A percentile compares a stretch with the other conserved stretches of the same genome.
Evolutionary conservation across 805 yeast species (phyloP).

Genomic region (Zygosaccharomyces rouxii): DNA sequence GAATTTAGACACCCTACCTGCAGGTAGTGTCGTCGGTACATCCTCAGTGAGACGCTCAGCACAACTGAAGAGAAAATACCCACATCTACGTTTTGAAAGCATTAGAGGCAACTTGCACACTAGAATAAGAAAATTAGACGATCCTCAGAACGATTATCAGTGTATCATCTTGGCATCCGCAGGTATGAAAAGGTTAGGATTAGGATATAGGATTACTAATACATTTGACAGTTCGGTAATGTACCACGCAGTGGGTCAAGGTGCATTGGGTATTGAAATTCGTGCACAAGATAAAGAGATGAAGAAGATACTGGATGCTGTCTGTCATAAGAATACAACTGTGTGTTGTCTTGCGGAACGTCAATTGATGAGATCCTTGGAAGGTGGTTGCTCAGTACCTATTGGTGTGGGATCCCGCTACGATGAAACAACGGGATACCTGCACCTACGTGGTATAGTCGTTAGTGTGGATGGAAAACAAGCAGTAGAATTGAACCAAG

Average conservation of each 20-base stretch:
- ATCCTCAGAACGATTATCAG: conserved; percentile 52
- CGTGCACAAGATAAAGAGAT: conserved; percentile 61
- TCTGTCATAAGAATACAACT: conserved; percentile 63
- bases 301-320: conserved; percentile 52
- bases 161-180: conserved; percentile 91
- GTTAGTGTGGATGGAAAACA: conserved; percentile 79
- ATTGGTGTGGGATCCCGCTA: conserved; percentile 77
- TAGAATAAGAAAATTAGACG: conserved; percentile 76
- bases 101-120: conserved; percentile 85
- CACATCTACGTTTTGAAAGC: conserved; percentile 71
- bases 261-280: conserved; percentile 92
- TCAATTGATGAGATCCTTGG: conserved; percentile 76
- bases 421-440: conserved; percentile 41
- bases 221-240: conserved; percentile 68
- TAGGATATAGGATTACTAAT: conserved; percentile 71
- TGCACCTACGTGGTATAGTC: conserved; percentile 65
- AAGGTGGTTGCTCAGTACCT: conserved; percentile 98
- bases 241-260: conserved; percentile 99
- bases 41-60: conserved; percentile 93
- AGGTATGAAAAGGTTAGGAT: conserved; percentile 71
- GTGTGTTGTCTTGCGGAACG: conserved; percentile 85
- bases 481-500: conserved; percentile 53
- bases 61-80: conserved; percentile 74
- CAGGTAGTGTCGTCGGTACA: conserved; percentile 85
- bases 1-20: conserved; percentile 69